A percentile compares a stretch with the other conserved stretches of the same genome.
These are phyloP conservation scores for Cladosporium sp. DNA, from an alignment of 2,329 filamentous ascomycete species.

Conservation along the genomic window DNA sequence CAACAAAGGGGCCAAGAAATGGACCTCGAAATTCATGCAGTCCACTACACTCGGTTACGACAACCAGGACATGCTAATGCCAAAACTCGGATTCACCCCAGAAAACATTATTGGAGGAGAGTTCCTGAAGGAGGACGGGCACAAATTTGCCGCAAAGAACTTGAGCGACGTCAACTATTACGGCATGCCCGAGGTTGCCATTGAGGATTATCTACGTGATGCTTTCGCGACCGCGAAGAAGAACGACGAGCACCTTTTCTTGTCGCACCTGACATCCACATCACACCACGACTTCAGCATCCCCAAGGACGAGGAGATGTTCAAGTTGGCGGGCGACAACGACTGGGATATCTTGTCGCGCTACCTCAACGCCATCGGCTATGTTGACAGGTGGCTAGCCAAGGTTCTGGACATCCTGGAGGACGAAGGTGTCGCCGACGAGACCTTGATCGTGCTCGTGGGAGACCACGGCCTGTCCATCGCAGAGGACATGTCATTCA, in stretches of 20 bases:
- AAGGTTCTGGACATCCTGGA: slow-evolving; percentile 45
- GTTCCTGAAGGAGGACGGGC: slow-evolving; percentile 27
- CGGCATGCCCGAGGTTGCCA: slow-evolving; percentile 44
- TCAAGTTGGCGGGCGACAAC: slow-evolving; percentile 8
- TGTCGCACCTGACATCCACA: slow-evolving; percentile 40
- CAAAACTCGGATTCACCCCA: slow-evolving; percentile 41
- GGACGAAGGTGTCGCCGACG: slow-evolving; percentile 45
- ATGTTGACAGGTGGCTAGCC: slow-evolving; percentile 43
- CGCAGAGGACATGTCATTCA: slow-evolving; percentile 41
- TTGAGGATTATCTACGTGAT: slow-evolving; percentile 43
- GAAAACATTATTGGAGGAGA: slow-evolving; percentile 36
- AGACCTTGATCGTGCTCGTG: slow-evolving; percentile 49
- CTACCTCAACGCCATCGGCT: slow-evolving; percentile 46
- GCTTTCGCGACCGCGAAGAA: slow-evolving; percentile 35
- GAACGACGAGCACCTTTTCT: slow-evolving; percentile 37
- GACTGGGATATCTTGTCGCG: slow-evolving; percentile 35
- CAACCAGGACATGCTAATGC: slow-evolving; percentile 38
- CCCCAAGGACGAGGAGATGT: slow-evolving; percentile 29
- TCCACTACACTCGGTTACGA: slow-evolving; percentile 44
- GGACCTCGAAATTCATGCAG: slow-evolving; percentile 34
- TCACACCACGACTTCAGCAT: slow-evolving; percentile 48
- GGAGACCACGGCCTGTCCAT: slow-evolving; percentile 46
- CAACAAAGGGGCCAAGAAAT: slow-evolving; percentile 14
- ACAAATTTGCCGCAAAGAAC: slow-evolving; percentile 16
- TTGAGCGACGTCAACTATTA: slow-evolving; percentile 44